Conservation (phyloP, 1,284 basidiomycete genomes). For the Acaromyces ingoldii region DNA sequence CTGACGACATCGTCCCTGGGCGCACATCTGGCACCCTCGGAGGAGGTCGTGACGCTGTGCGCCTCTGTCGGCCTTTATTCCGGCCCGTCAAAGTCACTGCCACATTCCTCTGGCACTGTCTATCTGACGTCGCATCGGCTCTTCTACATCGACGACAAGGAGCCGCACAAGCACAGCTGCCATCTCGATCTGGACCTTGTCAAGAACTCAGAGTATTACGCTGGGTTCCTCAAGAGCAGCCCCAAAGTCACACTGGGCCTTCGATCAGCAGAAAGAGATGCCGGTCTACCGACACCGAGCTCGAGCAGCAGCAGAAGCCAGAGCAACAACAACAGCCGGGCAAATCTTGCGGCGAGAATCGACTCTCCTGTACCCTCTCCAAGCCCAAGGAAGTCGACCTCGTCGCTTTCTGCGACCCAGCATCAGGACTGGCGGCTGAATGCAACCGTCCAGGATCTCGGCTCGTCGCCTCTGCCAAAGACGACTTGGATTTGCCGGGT, state of each 20-base stretch:
- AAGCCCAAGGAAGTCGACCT: no score
- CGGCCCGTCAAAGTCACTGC: constrained; percentile 69
- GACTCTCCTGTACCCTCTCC: no score
- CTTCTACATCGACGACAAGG: constrained; percentile 70
- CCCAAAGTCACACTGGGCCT: constrained; percentile 74
- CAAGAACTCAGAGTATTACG: constrained; percentile 78
- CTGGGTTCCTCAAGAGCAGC: constrained; percentile 83
- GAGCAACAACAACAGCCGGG: constrained; percentile 2
- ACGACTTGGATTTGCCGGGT: constrained; percentile 40
- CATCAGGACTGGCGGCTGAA: constrained; percentile 20
- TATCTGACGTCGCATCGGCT: constrained; percentile 79
- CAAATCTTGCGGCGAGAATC: no score
- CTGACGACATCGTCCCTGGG: constrained; percentile 38
- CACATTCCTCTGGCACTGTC: constrained; percentile 67
- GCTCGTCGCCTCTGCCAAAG: constrained; percentile 5
- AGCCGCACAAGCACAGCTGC: constrained; percentile 52
- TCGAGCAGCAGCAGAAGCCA: constrained; percentile 31
- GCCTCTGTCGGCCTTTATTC: constrained; percentile 45
- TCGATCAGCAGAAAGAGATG: constrained; percentile 14
- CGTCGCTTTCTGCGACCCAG: no score
- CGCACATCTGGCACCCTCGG: constrained; percentile 29
- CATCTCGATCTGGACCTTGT: constrained; percentile 62
- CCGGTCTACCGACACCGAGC: not conserved
- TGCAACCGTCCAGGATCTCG: constrained; percentile 18
- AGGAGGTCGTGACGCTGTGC: constrained; percentile 40